These are phyloP conservation scores for Phragmites australis DNA, from an alignment of 176 grass and related monocot genomes.

Conservation along the genomic window DNA sequence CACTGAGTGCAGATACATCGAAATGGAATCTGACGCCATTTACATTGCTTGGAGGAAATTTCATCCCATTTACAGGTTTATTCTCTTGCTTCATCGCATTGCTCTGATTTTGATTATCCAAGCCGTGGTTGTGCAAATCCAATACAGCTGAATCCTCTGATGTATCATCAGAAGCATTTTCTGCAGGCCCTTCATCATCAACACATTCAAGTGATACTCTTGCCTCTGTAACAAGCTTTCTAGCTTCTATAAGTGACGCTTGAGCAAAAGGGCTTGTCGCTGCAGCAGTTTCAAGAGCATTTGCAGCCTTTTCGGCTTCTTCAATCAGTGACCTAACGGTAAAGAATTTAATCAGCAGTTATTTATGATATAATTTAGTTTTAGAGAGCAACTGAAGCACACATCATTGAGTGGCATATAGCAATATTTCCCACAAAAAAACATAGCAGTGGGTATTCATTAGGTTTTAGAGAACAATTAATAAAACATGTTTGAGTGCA, in stretches of 20 bases:
- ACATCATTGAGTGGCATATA: not conserved
- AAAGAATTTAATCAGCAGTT: conserved; percentile 36
- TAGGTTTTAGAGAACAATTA: not conserved
- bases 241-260: conserved; percentile 75
- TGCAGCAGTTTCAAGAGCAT: conserved; percentile 68
- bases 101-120: conserved; percentile 24
- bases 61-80: conserved; percentile 55
- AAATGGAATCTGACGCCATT: conserved; percentile 43
- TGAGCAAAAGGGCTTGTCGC: conserved; percentile 60
- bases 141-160: conserved; percentile 27
- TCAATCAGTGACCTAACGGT: conserved; percentile 70
- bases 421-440: not conserved
- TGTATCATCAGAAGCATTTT: conserved; percentile 35
- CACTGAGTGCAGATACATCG: conserved; percentile 25
- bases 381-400: not conserved
- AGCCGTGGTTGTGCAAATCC: not conserved
- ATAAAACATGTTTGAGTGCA: not conserved
- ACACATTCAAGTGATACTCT: conserved; percentile 50
- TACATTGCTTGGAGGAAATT: conserved; percentile 22
- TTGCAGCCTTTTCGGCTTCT: conserved; percentile 79
- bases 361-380: not conserved
- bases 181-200: conserved; percentile 19
- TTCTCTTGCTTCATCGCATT: conserved; percentile 28
- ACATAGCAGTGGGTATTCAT: not conserved
- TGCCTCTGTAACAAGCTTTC: conserved; percentile 75